phyloP scores from a whole-genome alignment of 2,329 filamentous ascomycete genomes.

The Cladosporium sp. region DNA sequence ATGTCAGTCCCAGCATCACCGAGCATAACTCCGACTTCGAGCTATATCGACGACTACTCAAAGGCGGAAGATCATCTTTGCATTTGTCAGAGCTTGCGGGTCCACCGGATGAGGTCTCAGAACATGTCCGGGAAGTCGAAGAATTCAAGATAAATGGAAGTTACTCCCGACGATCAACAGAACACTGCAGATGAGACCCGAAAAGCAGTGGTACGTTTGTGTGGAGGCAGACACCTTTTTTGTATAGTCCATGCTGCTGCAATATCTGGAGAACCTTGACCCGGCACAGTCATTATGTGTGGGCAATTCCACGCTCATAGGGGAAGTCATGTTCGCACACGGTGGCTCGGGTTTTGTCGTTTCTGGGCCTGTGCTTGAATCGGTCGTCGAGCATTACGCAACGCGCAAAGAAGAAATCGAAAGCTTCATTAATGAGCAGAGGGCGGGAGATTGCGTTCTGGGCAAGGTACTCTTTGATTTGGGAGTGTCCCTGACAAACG shows the following conservation, averaged over 20 bases:
- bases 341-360: conserved; percentile 50
- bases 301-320: conserved; percentile 48
- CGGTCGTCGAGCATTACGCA: conserved; percentile 37
- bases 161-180: conserved; percentile 32
- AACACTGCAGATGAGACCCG: conserved; percentile 33
- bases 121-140: neutral
- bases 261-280: conserved; percentile 48
- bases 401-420: conserved; percentile 35
- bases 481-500: conserved; percentile 12
- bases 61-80: conserved; percentile 26
- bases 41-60: conserved; percentile 32
- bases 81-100: conserved; percentile 20
- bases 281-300: conserved; percentile 45
- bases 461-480: conserved; percentile 15
- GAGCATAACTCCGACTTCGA: conserved; percentile 29
- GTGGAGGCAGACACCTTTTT: conserved; percentile 55
- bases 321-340: conserved; percentile 46
- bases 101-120: neutral
- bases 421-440: conserved; percentile 14
- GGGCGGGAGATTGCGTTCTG: conserved; percentile 19
- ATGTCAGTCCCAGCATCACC: conserved; percentile 26
- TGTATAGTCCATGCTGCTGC: conserved; percentile 46
- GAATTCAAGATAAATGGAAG: conserved; percentile 31
- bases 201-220: conserved; percentile 54
- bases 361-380: conserved; percentile 44